These are phyloP conservation scores for Vitis hybrid DNA, from an alignment of 177 flowering plant species.

Conservation along the genomic window DNA sequence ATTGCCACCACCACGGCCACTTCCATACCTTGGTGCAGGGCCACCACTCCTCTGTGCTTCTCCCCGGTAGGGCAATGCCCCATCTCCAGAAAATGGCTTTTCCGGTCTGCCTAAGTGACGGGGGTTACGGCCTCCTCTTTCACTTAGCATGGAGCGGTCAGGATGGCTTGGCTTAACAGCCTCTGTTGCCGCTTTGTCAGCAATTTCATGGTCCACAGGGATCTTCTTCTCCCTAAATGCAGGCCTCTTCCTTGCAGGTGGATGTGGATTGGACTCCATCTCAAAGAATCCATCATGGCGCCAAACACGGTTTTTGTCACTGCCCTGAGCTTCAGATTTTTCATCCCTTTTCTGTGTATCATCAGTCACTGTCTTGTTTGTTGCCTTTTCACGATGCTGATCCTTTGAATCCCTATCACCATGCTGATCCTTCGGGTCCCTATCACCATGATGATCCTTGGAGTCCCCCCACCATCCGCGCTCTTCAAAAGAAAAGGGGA, in stretches of 20 bases:
- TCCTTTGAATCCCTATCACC: conserved; percentile 39
- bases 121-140: conserved; percentile 41
- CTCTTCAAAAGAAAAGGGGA: conserved; percentile 30
- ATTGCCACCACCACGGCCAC: conserved; percentile 31
- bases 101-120: conserved; percentile 41
- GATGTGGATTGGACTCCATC: conserved; percentile 48
- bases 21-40: conserved; percentile 44
- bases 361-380: conserved; percentile 23
- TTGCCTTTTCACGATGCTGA: conserved; percentile 26
- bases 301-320: conserved; percentile 41
- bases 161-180: conserved; percentile 26
- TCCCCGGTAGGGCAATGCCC: conserved; percentile 25
- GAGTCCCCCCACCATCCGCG: conserved; percentile 57
- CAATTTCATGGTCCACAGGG: conserved; percentile 37
- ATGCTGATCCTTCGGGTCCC: conserved; percentile 43
- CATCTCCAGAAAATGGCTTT: conserved; percentile 35
- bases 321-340: conserved; percentile 30
- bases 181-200: conserved; percentile 29
- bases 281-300: conserved; percentile 69
- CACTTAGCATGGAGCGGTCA: conserved; percentile 28
- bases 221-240: conserved; percentile 84
- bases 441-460: conserved; percentile 33
- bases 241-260: conserved; percentile 67
- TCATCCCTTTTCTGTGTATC: conserved; percentile 41
- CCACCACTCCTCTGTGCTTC: conserved; percentile 33